Base-by-base conservation (phyloP, 2,329 filamentous ascomycete species). In the Aaosphaeria arxii region DNA sequence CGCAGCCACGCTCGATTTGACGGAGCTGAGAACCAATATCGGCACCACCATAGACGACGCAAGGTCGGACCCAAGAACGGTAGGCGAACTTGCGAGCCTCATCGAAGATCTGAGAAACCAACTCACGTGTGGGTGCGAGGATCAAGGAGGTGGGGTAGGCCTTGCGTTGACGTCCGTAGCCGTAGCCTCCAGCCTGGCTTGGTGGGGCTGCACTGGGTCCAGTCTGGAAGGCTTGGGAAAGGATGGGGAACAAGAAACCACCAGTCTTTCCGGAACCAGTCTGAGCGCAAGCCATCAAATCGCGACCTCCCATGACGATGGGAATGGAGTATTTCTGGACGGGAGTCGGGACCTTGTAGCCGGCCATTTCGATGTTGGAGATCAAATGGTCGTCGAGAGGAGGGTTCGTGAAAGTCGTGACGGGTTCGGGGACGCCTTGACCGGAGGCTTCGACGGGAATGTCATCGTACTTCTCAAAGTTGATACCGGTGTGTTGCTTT, bases 381-480 rank as follows among this genome's bases (percentile, higher is more conserved):
- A 97, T 80, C 42, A 99, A 80, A 69, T 97, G 94, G 71, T 95
- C 88, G 68, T 99, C 94, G 60, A 99, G 82, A 65, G 94, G 94
- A 58, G 94, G 94, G 75, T 94, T 95, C 69, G 84, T 90, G 82
- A 99, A 99, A 53, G 85, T 81, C 58, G 86, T 86, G 59, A 96
- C 89, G 38, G 92, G 88, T 68, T 97, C 94, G 41, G 94, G 94
- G 45, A 97, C 91, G 67, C 95, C 85, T 46, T 90, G 86, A 52
- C 94, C 94, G 51, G 92, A 96, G 55, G 94, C 94, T 77, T 97
- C 94, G 57, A 99, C 94, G 47, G 94, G 94, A 59, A 99, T 99
- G 74, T 99, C 94, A 69, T 99, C 94, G 76, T 99, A 99, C 81
- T 99, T 99, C 79, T 96, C 87, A 71, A 99, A 99, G 83, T 99